Evolutionary conservation across 2,329 filamentous ascomycete genomes (phyloP).

Genomic region (Plenodomus biglobosus): DNA sequence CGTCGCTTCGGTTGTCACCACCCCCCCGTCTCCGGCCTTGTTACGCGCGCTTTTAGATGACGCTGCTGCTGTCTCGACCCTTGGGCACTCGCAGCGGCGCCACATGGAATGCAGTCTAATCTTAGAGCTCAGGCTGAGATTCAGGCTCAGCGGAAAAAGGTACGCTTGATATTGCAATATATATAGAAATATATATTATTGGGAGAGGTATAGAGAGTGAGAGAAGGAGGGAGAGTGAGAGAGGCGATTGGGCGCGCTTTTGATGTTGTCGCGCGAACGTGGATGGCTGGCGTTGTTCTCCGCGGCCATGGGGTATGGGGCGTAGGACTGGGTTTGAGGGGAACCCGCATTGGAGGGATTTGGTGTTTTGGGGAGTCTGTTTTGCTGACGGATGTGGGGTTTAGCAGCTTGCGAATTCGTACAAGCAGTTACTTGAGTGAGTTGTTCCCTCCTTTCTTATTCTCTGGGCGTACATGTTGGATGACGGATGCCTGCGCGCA

Average conservation of each 20-base stretch:
- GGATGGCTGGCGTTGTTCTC: too few relatives aligned
- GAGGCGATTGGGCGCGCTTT: too few relatives aligned
- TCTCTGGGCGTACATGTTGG: neutral
- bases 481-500: neutral
- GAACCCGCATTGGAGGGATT: too few relatives aligned
- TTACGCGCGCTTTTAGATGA: slow-evolving; percentile 45
- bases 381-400: slow-evolving; percentile 10
- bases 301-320: too few relatives aligned
- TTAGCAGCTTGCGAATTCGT: slow-evolving; percentile 86
- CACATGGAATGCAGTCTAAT: slow-evolving; percentile 50
- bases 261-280: too few relatives aligned
- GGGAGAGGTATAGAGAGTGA: neutral
- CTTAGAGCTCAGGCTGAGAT: slow-evolving; percentile 57
- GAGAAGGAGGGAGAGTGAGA: neutral
- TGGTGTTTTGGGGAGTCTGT: neutral
- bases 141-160: slow-evolving; percentile 63
- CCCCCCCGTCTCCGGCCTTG: too few relatives aligned
- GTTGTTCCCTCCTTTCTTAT: slow-evolving; percentile 36
- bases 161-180: slow-evolving; percentile 33
- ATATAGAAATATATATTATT: too few relatives aligned
- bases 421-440: slow-evolving; percentile 93
- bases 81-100: slow-evolving; percentile 33
- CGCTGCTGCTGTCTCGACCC: slow-evolving; percentile 25
- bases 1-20: too few relatives aligned
- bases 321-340: too few relatives aligned